These are phyloP conservation scores for Periglandula ipomoeae DNA, from an alignment of 2,329 filamentous ascomycete species.

Conservation along the genomic window DNA sequence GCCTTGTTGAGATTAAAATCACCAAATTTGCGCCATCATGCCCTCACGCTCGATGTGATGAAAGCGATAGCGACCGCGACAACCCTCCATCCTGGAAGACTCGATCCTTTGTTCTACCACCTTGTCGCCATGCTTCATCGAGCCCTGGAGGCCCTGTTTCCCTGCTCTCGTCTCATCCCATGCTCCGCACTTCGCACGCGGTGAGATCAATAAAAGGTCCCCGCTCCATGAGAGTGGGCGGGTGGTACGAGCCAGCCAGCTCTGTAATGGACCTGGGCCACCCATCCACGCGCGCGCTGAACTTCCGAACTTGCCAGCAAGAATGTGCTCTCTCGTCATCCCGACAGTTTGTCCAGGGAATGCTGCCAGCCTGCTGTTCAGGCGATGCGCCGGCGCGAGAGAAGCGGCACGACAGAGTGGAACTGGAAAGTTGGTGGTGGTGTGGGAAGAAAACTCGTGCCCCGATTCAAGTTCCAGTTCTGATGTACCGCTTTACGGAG, in stretches of 20 bases:
- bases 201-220: not conserved
- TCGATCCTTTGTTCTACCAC: too few species aligned
- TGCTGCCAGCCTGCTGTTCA: not conserved
- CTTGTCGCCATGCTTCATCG: too few species aligned
- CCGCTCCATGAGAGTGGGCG: conserved; percentile 1
- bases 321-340: not conserved
- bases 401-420: not conserved
- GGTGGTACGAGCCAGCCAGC: conserved; percentile 1
- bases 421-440: not conserved
- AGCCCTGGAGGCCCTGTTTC: too few species aligned
- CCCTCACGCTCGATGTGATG: too few species aligned
- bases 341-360: not conserved
- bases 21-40: too few species aligned
- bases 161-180: not conserved
- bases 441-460: not conserved
- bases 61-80: too few species aligned
- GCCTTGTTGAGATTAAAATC: too few species aligned
- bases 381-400: not conserved
- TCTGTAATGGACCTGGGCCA: not conserved
- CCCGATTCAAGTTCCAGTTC: not conserved
- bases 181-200: not conserved
- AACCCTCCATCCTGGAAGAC: too few species aligned
- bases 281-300: not conserved
- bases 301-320: not conserved
- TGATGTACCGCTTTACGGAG: too few species aligned